Evolutionary conservation across 768 basidiomycete genomes (phyloP), one percentile per base, ranked within the genome.

Genomic region (Collybia sp.): DNA sequence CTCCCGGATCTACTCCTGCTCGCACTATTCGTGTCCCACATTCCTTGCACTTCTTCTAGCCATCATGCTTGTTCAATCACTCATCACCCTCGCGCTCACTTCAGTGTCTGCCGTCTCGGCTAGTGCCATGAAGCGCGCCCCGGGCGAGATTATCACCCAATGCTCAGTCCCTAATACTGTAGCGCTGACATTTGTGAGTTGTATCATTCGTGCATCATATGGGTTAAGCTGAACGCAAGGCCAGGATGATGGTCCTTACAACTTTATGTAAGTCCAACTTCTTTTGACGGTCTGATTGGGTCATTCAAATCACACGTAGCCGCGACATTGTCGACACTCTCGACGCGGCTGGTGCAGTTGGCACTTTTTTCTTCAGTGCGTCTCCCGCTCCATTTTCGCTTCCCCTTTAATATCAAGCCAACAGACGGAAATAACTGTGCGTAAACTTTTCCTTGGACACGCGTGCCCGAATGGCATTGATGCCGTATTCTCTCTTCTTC

Each of bases 301-400:
- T 12, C 13, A 12, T 41, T 20, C 10, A 25, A 25, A 1, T 18
- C 6, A 10, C 12, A 38, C 17, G 12, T 35, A 60, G 57, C 6
- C 43, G 54, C 30, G 47, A 59, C 25, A 46, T 60, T 40, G 57
- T 53, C 47, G 62, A 65, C 31, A 53, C 62, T 9, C 52, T 73
- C 17, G 42, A 49, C 4, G 62, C 58, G 25, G 61, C 63, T 16
- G 59, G 59, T 17, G 71, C 63, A 2, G 67, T 58, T 37, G 73
- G 66, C 1, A 74, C 74, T 1, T 76, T 74, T 49, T 72, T 75
- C 60, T 63, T 53, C 46, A 52, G 51, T 52, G 33, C 13, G 51
- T 46, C 25, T 30, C 31, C 17, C 17, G 5, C 18, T 35, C 11
- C 13, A 12, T 42, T n/a, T 31, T 18, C 9, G 35, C 13, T 8